Evolutionary conservation across 1,139 yeast genomes (phyloP), one percentile per base, ranked within the genome.

Genomic region (Debaryomyces singareniensis): DNA sequence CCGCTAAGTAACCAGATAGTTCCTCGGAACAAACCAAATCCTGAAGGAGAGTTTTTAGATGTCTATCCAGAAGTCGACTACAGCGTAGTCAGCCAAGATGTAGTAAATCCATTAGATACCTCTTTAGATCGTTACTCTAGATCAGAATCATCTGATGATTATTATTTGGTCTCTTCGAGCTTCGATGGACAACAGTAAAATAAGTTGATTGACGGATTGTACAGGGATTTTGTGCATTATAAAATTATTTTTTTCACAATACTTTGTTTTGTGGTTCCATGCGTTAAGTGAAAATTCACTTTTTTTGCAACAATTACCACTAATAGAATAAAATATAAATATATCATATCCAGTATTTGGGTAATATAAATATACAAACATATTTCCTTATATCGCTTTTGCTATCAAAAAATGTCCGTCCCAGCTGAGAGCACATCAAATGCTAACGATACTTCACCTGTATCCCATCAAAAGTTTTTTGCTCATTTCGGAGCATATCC

Each of bases 401-500:
- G 31, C 28, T 28, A 28, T 15, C 26, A 26, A 29, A n/a, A 25
- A 23, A 38, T 36, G 38, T 25, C 38, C 22, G 31, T 28, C 15
- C 21, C 16, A 13, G 24, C 13, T 20, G 24, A 28, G 22, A 26
- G 26, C 27, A 10, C 30, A 15, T 12, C 13, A 9, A 10, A 33
- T 16, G 20, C 21, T 26, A 25, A 26, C 20, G 31, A 20, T 14
- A 13, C 12, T 9, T 5, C 23, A 15, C 29, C n/a, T 16, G 12
- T 13, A 20, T n/a, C 16, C 9, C 44, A 41, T 27, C 33, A 29
- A 15, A 35, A 38, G 23, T 37, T 45, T 24, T 28, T 40, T 25
- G 32, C 29, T 5, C 62, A 54, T 32, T 35, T 57, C 20, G 43
- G 38, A 27, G 43, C 44, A 30, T 58, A 56, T 31, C 58, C 62